Percentiles rank a stretch among this genome's conserved stretches.
phyloP scores from a whole-genome alignment of 2,329 filamentous ascomycete species.

The Exophiala sp. region DNA sequence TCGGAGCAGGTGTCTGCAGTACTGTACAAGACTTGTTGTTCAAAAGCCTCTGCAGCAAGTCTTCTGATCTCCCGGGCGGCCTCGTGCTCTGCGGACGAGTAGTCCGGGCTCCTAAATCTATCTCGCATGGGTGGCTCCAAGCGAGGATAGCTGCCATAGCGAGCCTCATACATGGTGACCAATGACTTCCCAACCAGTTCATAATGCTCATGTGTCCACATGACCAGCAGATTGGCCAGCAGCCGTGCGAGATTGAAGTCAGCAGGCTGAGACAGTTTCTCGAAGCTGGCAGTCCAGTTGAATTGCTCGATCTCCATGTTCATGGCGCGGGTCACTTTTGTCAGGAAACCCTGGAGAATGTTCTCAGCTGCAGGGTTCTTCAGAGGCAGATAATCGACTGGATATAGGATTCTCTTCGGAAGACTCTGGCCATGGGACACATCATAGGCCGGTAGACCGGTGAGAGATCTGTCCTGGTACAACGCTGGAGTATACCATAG shows the following conservation, averaged over 20 bases:
- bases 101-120: neutral
- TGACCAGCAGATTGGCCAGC: neutral
- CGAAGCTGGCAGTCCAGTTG: slow-evolving; percentile 19
- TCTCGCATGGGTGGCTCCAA: neutral
- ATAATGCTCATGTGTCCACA: neutral
- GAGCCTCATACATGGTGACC: neutral
- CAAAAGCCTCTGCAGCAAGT: slow-evolving; percentile 34
- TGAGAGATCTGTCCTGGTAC: slow-evolving; percentile 2
- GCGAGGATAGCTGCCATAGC: neutral
- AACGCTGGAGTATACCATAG: slow-evolving; percentile 7
- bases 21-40: slow-evolving; percentile 28
- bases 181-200: neutral
- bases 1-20: slow-evolving; percentile 32
- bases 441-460: slow-evolving; percentile 1
- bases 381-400: slow-evolving; percentile 6
- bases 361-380: slow-evolving; percentile 4
- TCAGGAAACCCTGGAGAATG: slow-evolving; percentile 1
- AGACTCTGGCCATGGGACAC: neutral
- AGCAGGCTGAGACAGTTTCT: neutral
- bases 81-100: slow-evolving; percentile 21
- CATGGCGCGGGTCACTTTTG: neutral
- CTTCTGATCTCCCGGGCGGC: slow-evolving; percentile 34
- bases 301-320: neutral
- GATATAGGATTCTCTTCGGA: slow-evolving; percentile 6
- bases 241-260: neutral